These are phyloP conservation scores for Sarocladium kiliense DNA, from an alignment of 2,329 filamentous ascomycete species.

Conservation along the genomic window DNA sequence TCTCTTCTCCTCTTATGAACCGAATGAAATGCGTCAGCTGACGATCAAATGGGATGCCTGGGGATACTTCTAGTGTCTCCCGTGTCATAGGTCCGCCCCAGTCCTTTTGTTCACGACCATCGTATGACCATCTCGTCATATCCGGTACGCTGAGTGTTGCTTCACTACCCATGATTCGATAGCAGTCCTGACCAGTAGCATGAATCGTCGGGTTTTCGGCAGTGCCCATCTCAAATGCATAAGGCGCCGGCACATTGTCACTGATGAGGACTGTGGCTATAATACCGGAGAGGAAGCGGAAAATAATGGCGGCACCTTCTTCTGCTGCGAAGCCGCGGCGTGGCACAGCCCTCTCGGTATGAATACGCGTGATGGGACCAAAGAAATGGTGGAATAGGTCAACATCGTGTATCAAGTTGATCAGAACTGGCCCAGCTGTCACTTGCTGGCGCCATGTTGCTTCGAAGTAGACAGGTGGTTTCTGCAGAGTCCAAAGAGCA, in stretches of 20 bases:
- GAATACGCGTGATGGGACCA: conserved; percentile 44
- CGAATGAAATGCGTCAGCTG: conserved; percentile 47
- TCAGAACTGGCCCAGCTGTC: conserved; percentile 48
- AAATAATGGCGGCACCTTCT: conserved; percentile 49
- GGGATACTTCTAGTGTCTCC: conserved; percentile 18
- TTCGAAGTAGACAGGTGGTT: conserved; percentile 46
- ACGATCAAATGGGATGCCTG: conserved; percentile 40
- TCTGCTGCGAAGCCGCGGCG: conserved; percentile 39
- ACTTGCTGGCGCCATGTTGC: conserved; percentile 43
- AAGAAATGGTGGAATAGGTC: conserved; percentile 53
- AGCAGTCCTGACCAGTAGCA: conserved; percentile 36
- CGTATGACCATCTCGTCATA: conserved; percentile 44
- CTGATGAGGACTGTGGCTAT: conserved; percentile 53
- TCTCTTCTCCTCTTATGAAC: conserved; percentile 37
- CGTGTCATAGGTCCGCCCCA: conserved; percentile 33
- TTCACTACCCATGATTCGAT: conserved; percentile 49
- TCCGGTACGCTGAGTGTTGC: conserved; percentile 49
- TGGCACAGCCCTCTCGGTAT: conserved; percentile 40
- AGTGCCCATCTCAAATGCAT: conserved; percentile 52
- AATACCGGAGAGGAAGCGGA: conserved; percentile 47
- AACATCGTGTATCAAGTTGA: conserved; percentile 58
- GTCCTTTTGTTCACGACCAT: conserved; percentile 22
- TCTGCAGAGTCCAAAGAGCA: conserved; percentile 48
- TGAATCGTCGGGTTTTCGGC: conserved; percentile 53
- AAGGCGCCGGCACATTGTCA: conserved; percentile 44